Evolutionary conservation across 2,329 filamentous ascomycete genomes (phyloP).

Genomic region (Colletotrichum limetticola): DNA sequence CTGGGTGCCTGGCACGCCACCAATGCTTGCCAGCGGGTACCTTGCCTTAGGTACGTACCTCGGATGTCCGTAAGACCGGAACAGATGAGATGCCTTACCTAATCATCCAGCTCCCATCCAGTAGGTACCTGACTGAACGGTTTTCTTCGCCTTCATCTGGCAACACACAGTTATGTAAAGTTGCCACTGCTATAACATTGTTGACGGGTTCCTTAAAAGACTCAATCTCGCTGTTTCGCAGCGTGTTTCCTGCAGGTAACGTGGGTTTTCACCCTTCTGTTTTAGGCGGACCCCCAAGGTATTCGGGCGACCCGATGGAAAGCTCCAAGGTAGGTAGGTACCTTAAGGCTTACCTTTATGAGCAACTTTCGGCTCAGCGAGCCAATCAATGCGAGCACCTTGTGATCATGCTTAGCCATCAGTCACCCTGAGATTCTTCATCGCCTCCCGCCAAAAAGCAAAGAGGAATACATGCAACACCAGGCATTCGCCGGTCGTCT

Average conservation of each 20-base stretch:
- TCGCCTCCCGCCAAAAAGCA: not conserved
- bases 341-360: too few relatives aligned
- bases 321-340: not conserved
- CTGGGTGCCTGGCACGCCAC: constrained; percentile 2
- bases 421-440: not conserved
- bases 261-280: too few relatives aligned
- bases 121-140: too few relatives aligned
- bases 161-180: too few relatives aligned
- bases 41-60: not conserved
- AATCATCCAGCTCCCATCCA: not conserved
- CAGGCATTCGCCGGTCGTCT: constrained; percentile 32
- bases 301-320: not conserved
- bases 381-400: not conserved
- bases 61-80: not conserved
- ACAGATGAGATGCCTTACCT: not conserved
- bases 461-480: constrained; percentile 24
- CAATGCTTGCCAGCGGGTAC: constrained; percentile 1
- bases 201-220: too few relatives aligned
- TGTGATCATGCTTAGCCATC: not conserved
- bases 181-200: too few relatives aligned
- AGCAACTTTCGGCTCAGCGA: not conserved
- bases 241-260: too few relatives aligned
- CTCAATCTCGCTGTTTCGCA: too few relatives aligned
- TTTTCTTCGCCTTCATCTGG: too few relatives aligned
- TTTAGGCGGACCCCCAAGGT: too few relatives aligned